Evolutionary conservation across 257 asterid species (phyloP).

Genomic region (Linderniella brevidens): DNA sequence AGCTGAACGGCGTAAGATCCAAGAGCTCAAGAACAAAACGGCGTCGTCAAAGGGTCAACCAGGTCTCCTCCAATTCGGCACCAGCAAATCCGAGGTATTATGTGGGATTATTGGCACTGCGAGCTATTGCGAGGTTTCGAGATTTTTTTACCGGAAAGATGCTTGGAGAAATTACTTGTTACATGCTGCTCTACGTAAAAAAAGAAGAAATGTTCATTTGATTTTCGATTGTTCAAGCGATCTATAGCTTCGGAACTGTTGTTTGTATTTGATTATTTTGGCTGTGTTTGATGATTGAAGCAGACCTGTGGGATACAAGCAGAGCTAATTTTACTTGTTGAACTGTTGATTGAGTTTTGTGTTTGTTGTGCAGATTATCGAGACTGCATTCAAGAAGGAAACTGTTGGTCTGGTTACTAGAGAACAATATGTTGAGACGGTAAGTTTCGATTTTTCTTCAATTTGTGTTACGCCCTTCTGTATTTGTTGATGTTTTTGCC

Average conservation of each 20-base stretch:
- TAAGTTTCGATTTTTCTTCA: constrained; percentile 8
- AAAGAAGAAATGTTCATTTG: too few species aligned
- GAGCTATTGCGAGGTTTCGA: too few species aligned
- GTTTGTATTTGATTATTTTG: too few species aligned
- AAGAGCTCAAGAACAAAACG: constrained; percentile 88
- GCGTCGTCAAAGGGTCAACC: constrained; percentile 71
- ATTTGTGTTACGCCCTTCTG: not conserved
- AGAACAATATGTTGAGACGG: constrained; percentile 97
- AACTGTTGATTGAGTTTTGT: not conserved
- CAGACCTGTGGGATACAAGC: too few species aligned
- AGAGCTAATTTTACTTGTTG: not conserved
- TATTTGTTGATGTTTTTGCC: not conserved
- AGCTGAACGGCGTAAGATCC: constrained; percentile 90
- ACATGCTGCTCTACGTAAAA: not conserved
- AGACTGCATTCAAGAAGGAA: constrained; percentile 98
- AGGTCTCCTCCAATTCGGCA: constrained; percentile 94
- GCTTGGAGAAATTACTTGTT: not conserved
- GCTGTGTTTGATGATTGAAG: too few species aligned
- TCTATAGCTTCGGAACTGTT: too few species aligned
- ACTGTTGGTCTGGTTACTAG: constrained; percentile 95
- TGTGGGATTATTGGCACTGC: not conserved
- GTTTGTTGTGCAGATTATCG: constrained; percentile 43
- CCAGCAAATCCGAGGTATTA: constrained; percentile 87
- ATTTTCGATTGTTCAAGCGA: too few species aligned
- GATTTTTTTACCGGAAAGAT: too few species aligned